phyloP scores from a whole-genome alignment of 139 green algal species.

The Chlorella sp. region DNA sequence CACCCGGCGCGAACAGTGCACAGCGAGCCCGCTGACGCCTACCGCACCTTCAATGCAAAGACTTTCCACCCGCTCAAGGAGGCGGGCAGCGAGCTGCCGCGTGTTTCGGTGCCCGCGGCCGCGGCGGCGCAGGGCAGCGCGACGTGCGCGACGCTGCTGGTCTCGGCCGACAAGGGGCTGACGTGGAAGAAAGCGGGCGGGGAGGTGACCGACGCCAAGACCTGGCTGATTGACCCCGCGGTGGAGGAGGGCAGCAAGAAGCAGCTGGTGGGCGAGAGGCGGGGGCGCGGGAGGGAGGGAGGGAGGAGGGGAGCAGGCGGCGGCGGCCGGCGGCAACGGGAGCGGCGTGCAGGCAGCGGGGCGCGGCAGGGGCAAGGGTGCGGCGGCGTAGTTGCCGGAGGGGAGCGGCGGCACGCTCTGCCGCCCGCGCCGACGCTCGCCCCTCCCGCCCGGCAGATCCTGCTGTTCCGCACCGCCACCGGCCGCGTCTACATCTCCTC shows the following conservation, averaged over 20 bases:
- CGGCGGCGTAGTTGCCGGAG: too few relatives aligned
- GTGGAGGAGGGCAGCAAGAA: constrained; percentile 31
- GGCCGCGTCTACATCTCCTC: constrained; percentile 18
- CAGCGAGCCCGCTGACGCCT: constrained; percentile 17
- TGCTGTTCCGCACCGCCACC: constrained; percentile 26
- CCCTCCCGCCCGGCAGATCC: too few relatives aligned
- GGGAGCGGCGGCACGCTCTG: too few relatives aligned
- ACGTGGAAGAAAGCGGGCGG: constrained; percentile 24
- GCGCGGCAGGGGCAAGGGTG: too few relatives aligned
- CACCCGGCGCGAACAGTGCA: constrained; percentile 4
- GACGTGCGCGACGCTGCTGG: constrained; percentile 30
- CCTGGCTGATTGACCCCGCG: constrained; percentile 46
- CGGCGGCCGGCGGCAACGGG: too few relatives aligned
- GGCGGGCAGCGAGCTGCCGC: not conserved
- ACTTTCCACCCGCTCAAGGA: constrained; percentile 17
- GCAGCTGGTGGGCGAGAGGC: constrained; percentile 12
- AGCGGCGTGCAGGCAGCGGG: too few relatives aligned
- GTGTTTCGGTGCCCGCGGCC: not conserved
- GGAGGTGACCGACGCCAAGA: constrained; percentile 29
- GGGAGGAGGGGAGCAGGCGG: too few relatives aligned
- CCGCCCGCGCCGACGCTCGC: too few relatives aligned
- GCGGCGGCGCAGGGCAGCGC: constrained; percentile 2
- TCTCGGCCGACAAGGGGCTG: constrained; percentile 12
- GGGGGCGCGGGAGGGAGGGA: not conserved
- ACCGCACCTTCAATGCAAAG: constrained; percentile 15